Base-by-base conservation (phyloP, 2,329 filamentous ascomycete species). In the Aspergillus sp. region DNA sequence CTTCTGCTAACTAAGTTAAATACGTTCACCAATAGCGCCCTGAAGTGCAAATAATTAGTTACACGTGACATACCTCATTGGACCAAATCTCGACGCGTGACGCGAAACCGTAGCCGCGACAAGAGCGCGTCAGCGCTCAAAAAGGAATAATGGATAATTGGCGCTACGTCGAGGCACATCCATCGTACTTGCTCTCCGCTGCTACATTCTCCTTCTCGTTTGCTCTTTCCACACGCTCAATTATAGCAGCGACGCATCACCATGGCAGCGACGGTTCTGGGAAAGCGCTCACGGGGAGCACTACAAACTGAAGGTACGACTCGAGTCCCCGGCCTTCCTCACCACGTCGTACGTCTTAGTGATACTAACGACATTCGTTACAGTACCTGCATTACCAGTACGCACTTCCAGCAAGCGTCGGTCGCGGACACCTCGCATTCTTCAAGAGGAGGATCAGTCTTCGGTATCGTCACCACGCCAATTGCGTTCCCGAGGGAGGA, bases 351-450 rank as follows among this genome's bases (percentile, higher is more conserved):
- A 42, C 47, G 32, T 35, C 50, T 54, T 41, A 48, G 54, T 50
- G 20, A 60, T 30, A 39, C 10, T 39, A 20, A 39, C 37, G 15
- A 4, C n/a, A 15, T 50, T 53, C 32, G 17, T 44, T 47, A 25
- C 57, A 41, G 25, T 44, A 32, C 49, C 55, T 59, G 55, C 54
- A 32, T 48, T 68, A n/a, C 61, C 66, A 41, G 53, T 66, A 41
- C 67, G 63, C 25, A 67, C 66, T 49, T 65, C 68, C 43, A 74
- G 71, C 60, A 78, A 75, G 66, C 72, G 71, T 54, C 71, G 72
- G 54, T 65, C 65, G 62, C 72, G 70, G 67, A 55, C 70, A 69
- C 61, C 69, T 48, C 64, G 59, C 49, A 68, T 67, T 44, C 66
- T 65, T 45, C 60, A 66, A 49, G 68, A 71, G 53, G 54, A 55